Conservation (phyloP, 2,329 filamentous ascomycete species). For the Trichoderma citrinoviride region DNA sequence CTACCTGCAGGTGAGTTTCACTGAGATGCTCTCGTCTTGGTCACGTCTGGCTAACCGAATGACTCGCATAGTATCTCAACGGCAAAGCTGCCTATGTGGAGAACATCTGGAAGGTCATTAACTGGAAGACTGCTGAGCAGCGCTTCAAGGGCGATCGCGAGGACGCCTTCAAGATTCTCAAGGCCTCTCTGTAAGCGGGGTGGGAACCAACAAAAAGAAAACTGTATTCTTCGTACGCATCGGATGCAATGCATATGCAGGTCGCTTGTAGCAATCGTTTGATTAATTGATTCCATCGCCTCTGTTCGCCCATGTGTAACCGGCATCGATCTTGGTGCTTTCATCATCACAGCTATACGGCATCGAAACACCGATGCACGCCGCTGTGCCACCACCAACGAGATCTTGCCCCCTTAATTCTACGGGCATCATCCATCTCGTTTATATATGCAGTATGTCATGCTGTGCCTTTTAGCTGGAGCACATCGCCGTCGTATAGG, state of each 20-base stretch:
- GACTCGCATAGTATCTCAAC: conserved; percentile 64
- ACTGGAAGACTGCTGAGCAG: conserved; percentile 69
- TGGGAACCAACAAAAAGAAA: background rate
- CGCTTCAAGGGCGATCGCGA: conserved; percentile 53
- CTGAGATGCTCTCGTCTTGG: too few species aligned
- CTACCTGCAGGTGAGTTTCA: conserved; percentile 64
- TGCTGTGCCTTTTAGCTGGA: background rate
- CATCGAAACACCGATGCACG: background rate
- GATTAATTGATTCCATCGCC: background rate
- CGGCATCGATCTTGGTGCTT: background rate
- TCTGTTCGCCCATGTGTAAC: background rate
- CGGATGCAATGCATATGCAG: background rate
- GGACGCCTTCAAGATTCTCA: conserved; percentile 46
- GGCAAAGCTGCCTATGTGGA: conserved; percentile 72
- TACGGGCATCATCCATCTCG: background rate
- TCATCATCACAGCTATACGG: background rate
- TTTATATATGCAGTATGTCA: background rate
- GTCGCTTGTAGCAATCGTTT: background rate
- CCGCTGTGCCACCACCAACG: background rate
- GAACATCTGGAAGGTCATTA: conserved; percentile 75
- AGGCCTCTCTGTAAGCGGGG: conserved; percentile 38
- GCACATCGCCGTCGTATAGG: background rate
- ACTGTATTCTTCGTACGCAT: background rate
- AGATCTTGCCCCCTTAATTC: background rate
- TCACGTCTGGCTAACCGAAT: background rate